Percentiles rank a stretch among this genome's conserved stretches.
Conservation (phyloP, 208 protist genomes). For the Acanthamoeba quina region DNA sequence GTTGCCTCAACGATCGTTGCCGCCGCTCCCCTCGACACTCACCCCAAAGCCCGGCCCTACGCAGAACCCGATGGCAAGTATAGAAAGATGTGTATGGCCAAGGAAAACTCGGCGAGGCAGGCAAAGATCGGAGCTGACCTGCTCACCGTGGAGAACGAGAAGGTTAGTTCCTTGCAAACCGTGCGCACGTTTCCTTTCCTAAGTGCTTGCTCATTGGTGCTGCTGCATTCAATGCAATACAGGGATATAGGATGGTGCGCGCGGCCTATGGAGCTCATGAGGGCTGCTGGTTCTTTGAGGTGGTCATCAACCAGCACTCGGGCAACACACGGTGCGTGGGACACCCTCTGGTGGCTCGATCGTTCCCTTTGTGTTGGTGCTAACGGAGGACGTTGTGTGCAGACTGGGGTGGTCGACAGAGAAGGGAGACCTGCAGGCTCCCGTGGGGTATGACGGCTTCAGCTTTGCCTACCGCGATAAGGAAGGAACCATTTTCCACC, state of each 20-base stretch:
- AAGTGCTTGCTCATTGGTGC: not conserved
- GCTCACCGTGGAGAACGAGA: slow-evolving; percentile 43
- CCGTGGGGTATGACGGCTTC: slow-evolving; percentile 81
- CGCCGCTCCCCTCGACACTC: not conserved
- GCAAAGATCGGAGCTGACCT: slow-evolving; percentile 48
- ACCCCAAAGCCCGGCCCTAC: not conserved
- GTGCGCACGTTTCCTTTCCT: too few species aligned
- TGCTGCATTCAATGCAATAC: not conserved
- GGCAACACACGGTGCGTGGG: slow-evolving; percentile 57
- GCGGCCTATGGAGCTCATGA: slow-evolving; percentile 61
- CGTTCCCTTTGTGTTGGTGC: not conserved
- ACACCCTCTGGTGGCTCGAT: not conserved
- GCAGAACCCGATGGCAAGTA: slow-evolving; percentile 72
- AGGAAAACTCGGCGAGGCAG: slow-evolving; percentile 77
- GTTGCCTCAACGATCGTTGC: not conserved
- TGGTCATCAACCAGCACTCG: slow-evolving; percentile 57
- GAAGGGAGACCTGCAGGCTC: slow-evolving; percentile 79
- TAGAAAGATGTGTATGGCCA: slow-evolving; percentile 75
- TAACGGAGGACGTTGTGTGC: not conserved
- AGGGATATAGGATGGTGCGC: slow-evolving; percentile 80
- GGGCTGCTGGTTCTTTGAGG: slow-evolving; percentile 82
- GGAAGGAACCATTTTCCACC: slow-evolving; percentile 79
- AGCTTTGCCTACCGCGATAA: slow-evolving; percentile 78
- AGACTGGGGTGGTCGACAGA: slow-evolving; percentile 80
- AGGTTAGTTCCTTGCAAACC: not conserved